Base-by-base conservation (phyloP, 257 asterid genomes). In the Prunella vulgaris region DNA sequence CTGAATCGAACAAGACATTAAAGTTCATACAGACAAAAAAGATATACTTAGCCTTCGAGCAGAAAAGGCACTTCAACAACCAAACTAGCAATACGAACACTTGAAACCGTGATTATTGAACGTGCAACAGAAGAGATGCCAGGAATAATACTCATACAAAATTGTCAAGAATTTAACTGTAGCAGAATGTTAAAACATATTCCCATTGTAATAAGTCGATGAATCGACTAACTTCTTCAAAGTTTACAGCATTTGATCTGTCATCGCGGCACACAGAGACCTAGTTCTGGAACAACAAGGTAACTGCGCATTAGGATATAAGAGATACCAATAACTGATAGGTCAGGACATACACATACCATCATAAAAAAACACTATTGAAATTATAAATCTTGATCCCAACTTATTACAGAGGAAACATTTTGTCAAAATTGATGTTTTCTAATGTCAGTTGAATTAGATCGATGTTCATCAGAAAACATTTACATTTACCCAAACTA, bases 231-330 rank as follows among this genome's bases (percentile, higher is more conserved):
- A 10, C 57, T 75, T 81, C 77, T 66, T 78, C 84, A 60, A 74
- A 33, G 87, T 75, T 69, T 60, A 53, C 15, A 48, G 56, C 69
- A 64, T 72, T 27, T 27, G 51, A 67, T 70, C 80, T 61, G 77
- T 83, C 81, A 90, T 84, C 96, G 97, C 42, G 96, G 97, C 78
- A 83, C 92, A 18, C 79, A 32, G 73, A 84, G 92, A 76, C 97
- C 94, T 35, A 90, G 38, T 77, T 88, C 97, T 90, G 96, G 67
- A 75, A 78, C 5, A 71, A 56, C 17, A 74, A 69, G 49, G 69
- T 44, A 61, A 62, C 0, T 8, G 18, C 14, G 27, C 25, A 35
- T 74, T 64, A 79, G 81, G 27, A 18, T 24, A 13, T 7, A 56
- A 20, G 42, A 38, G 66, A 14, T 22, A 2, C 22, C 5, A 12